Conservation (phyloP, 768 basidiomycete species). For the Rhodotorula kratochvilovae region DNA sequence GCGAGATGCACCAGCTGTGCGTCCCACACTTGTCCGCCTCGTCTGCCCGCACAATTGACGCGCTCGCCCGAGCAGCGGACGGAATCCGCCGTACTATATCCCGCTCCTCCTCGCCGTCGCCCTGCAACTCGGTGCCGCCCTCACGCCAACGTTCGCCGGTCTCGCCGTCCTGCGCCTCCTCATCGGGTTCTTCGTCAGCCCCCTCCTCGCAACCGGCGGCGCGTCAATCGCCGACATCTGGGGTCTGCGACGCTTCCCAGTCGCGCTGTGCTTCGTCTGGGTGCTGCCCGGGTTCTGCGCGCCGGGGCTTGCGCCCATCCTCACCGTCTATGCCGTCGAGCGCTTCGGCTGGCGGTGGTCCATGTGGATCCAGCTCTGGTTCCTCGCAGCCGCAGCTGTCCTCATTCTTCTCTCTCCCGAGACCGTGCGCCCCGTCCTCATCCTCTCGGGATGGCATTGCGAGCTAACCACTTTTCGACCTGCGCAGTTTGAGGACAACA, state of each 20-base stretch:
- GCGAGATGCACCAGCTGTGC: constrained; percentile 44
- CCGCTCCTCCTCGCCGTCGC: constrained; percentile 45
- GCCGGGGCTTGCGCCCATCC: constrained; percentile 35
- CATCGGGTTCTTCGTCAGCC: constrained; percentile 47
- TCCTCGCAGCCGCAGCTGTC: constrained; percentile 13
- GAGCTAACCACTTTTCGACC: rapidly evolving
- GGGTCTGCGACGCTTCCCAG: constrained; percentile 40
- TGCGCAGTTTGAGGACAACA: constrained; percentile 40
- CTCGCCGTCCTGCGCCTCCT: constrained; percentile 45
- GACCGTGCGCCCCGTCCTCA: constrained; percentile 27
- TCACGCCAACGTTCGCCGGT: constrained; percentile 7
- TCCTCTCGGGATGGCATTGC: not conserved
- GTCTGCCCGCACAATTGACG: not conserved
- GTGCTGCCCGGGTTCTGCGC: constrained; percentile 32
- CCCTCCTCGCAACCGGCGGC: constrained; percentile 47
- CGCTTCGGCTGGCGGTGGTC: constrained; percentile 48
- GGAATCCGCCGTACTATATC: constrained; percentile 47
- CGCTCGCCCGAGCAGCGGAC: constrained; percentile 6
- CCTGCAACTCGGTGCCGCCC: constrained; percentile 42
- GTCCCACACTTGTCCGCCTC: not conserved
- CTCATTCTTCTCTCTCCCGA: constrained; percentile 47
- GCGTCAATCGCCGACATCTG: constrained; percentile 46
- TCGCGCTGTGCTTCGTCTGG: constrained; percentile 45
- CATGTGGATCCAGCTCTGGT: constrained; percentile 45
- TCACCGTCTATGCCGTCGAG: constrained; percentile 45